These are phyloP conservation scores for Diutina scorzettiae DNA, from an alignment of 1,139 yeast species.

Conservation along the genomic window DNA sequence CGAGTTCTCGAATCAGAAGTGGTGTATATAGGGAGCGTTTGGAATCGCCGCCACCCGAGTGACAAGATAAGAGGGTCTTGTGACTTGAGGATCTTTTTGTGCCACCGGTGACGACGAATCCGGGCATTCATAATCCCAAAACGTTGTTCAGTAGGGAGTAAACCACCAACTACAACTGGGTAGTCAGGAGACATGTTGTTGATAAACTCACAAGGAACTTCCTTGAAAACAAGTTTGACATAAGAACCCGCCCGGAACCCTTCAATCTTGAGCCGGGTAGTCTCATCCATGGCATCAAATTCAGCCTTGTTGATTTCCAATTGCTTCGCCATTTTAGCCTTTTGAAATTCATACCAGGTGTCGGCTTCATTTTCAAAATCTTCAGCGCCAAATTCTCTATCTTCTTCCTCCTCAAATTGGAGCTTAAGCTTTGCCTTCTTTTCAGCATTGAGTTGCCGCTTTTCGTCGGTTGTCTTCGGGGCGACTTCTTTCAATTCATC, in stretches of 20 bases:
- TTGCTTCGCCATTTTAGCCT: conserved; percentile 94
- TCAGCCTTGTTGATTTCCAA: conserved; percentile 84
- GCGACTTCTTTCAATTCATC: conserved; percentile 20
- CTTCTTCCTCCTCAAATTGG: conserved; percentile 89
- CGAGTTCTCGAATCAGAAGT: conserved; percentile 96
- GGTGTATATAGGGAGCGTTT: conserved; percentile 89
- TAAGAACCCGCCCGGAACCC: conserved; percentile 93
- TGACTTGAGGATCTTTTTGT: conserved; percentile 85
- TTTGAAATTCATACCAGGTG: conserved; percentile 96
- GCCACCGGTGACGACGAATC: conserved; percentile 98
- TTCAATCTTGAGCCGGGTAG: conserved; percentile 69
- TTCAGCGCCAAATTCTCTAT: conserved; percentile 60
- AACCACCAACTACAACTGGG: conserved; percentile 86
- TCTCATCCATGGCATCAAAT: conserved; percentile 60
- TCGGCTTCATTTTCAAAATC: conserved; percentile 73
- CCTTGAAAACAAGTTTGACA: conserved; percentile 76
- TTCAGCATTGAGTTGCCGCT: conserved; percentile 71
- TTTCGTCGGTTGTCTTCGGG: conserved; percentile 47
- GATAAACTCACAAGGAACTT: conserved; percentile 81
- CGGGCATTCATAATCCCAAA: conserved; percentile 90
- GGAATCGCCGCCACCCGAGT: conserved; percentile 97
- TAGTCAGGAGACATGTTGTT: conserved; percentile 75
- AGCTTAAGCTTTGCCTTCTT: conserved; percentile 79
- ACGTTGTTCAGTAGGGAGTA: conserved; percentile 79
- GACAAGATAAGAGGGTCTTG: conserved; percentile 92